A percentile compares a stretch with the other conserved stretches of the same genome.
These are phyloP conservation scores for Ascochyta clinopodiicola DNA, from an alignment of 2,329 filamentous ascomycete species.

Conservation along the genomic window DNA sequence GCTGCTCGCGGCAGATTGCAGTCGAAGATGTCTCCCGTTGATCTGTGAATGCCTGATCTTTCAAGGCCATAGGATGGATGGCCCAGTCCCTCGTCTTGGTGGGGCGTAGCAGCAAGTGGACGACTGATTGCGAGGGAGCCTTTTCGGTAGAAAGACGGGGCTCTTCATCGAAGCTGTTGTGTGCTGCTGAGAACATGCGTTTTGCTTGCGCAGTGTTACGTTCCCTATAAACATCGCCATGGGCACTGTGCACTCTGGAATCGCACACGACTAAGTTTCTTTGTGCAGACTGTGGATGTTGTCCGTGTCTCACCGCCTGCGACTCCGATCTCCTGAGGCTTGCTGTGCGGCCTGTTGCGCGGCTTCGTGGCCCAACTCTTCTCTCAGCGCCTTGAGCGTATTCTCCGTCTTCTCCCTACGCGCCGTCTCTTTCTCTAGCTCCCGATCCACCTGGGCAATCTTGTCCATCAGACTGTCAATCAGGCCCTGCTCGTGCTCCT, in stretches of 20 bases:
- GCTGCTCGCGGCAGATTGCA: no score
- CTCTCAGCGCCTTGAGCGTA: constrained; percentile 39
- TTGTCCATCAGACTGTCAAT: constrained; percentile 40
- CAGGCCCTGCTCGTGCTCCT: constrained; percentile 45
- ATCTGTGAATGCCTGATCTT: no score
- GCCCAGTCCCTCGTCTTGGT: no score
- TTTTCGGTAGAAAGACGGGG: no score
- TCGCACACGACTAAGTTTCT: neutral
- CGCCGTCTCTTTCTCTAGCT: constrained; percentile 40
- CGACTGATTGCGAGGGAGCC: no score
- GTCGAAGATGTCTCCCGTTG: no score
- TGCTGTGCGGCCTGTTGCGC: constrained; percentile 48
- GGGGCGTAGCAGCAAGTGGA: no score
- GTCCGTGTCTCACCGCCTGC: constrained; percentile 37
- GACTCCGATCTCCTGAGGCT: constrained; percentile 46
- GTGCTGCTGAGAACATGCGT: no score
- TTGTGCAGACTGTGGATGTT: neutral
- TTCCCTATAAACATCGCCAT: no score
- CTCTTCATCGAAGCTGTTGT: no score
- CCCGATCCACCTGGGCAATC: constrained; percentile 42
- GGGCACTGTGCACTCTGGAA: neutral
- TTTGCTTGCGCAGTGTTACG: no score
- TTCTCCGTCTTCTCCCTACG: constrained; percentile 41
- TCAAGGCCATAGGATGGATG: no score
- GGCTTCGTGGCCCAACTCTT: constrained; percentile 44